Conservation (phyloP, 2,329 filamentous ascomycete genomes). For the Sporothrix brasiliensis region DNA sequence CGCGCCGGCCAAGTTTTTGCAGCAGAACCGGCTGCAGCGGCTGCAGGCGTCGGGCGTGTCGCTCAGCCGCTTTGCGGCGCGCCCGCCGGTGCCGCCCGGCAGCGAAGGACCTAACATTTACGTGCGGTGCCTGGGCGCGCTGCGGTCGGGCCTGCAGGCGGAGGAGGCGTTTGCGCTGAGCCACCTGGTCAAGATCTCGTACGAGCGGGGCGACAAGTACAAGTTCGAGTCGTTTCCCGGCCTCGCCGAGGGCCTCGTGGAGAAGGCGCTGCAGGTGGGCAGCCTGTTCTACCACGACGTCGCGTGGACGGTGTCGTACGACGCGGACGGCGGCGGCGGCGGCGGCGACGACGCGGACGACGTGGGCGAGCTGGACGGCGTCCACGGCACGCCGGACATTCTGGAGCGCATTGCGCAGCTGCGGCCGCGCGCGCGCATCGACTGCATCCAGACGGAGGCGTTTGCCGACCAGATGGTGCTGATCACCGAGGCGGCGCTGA, state of each 20-base stretch:
- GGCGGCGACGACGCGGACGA: constrained; percentile 54
- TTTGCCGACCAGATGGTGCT: constrained; percentile 72
- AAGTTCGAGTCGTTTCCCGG: constrained; percentile 90
- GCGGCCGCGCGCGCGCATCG: constrained; percentile 57
- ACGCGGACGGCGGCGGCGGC: constrained; percentile 43
- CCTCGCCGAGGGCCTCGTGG: constrained; percentile 82
- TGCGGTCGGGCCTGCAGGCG: constrained; percentile 75
- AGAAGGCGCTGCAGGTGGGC: constrained; percentile 79
- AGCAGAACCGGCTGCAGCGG: constrained; percentile 54
- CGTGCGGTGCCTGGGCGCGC: constrained; percentile 78
- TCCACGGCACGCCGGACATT: constrained; percentile 70
- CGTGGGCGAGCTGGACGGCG: constrained; percentile 54
- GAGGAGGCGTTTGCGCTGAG: constrained; percentile 94
- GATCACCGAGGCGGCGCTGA: constrained; percentile 82
- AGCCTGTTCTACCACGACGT: constrained; percentile 75
- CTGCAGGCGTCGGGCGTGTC: constrained; percentile 48
- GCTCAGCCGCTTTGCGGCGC: constrained; percentile 55
- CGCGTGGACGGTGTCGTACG: constrained; percentile 77
- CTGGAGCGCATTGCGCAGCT: constrained; percentile 71
- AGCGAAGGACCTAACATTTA: constrained; percentile 88
- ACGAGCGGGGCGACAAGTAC: constrained; percentile 92
- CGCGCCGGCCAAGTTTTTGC: constrained; percentile 68
- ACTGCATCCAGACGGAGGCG: constrained; percentile 71
- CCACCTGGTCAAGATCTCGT: constrained; percentile 93
- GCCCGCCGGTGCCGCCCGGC: constrained; percentile 54